A percentile compares a stretch with the other conserved stretches of the same genome.
Conservation (phyloP, 768 basidiomycete species). For the Daedaleopsis sinensis region DNA sequence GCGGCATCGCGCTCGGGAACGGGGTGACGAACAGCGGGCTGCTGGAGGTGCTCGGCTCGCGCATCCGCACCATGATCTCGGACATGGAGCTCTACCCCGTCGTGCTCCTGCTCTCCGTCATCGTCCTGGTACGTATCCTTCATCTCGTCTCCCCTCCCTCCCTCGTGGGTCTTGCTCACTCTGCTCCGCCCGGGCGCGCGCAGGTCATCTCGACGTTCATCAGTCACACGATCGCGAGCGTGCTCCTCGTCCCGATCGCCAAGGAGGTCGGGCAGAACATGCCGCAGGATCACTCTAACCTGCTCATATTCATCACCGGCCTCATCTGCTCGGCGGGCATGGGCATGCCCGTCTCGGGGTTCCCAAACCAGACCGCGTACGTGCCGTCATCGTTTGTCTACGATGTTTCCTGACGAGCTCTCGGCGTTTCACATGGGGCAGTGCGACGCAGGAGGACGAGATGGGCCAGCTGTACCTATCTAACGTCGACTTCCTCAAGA, state of each 20-base stretch:
- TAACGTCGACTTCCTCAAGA: conserved; percentile 89
- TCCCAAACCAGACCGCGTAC: conserved; percentile 97
- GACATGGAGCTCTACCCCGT: conserved; percentile 70
- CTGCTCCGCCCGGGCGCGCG: neutral
- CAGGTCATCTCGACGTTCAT: conserved; percentile 93
- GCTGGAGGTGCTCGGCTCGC: conserved; percentile 71
- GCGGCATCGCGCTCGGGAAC: conserved; percentile 94
- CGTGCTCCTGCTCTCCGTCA: conserved; percentile 55
- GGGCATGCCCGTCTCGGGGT: conserved; percentile 99
- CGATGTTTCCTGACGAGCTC: neutral
- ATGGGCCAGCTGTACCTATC: conserved; percentile 87
- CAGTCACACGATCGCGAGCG: conserved; percentile 95
- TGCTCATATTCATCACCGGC: conserved; percentile 92
- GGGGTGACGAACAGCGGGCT: conserved; percentile 91
- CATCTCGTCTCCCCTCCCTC: neutral
- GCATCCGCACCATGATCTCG: conserved; percentile 60
- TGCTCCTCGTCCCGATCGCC: conserved; percentile 96
- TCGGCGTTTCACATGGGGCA: conserved; percentile 28
- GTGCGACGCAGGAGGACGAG: conserved; percentile 93
- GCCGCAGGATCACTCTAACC: conserved; percentile 59
- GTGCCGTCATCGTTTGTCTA: conserved; percentile 33
- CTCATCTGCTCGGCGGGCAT: conserved; percentile 94
- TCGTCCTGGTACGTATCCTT: conserved; percentile 32
- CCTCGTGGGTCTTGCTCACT: neutral
- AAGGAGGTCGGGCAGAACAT: conserved; percentile 85